These are phyloP conservation scores for Dipteronia dyeriana DNA, from an alignment of 345 rosid species.

Conservation along the genomic window DNA sequence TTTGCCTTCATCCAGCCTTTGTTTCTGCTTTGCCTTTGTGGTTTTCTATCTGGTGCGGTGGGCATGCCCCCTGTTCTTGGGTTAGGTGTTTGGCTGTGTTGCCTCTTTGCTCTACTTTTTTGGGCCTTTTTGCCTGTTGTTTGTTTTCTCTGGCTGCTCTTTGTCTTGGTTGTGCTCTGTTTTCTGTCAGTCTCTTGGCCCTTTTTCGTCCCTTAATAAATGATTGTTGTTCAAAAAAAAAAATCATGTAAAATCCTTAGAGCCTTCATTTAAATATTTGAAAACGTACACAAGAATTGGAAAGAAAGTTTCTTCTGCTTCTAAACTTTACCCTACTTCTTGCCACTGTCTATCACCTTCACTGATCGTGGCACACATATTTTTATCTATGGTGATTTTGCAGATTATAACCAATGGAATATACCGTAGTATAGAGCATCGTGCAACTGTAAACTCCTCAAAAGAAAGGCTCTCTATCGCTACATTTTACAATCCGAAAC, in stretches of 20 bases:
- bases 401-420: constrained; percentile 29
- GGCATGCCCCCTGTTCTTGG: too few relatives aligned
- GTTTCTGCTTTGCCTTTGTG: too few relatives aligned
- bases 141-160: too few relatives aligned
- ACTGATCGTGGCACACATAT: background rate
- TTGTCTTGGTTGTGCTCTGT: too few relatives aligned
- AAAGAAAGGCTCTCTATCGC: constrained; percentile 21
- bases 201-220: too few relatives aligned
- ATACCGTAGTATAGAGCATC: constrained; percentile 30
- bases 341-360: background rate
- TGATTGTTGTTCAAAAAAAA: too few relatives aligned
- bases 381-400: background rate
- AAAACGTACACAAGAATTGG: background rate
- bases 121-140: too few relatives aligned
- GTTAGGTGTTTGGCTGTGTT: too few relatives aligned
- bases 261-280: background rate
- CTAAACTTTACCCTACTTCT: background rate
- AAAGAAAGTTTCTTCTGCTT: background rate
- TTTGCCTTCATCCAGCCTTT: too few relatives aligned
- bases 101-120: too few relatives aligned
- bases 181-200: too few relatives aligned
- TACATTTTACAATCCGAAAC: background rate
- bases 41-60: too few relatives aligned
- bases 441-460: constrained; percentile 19
- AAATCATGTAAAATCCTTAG: background rate